Conservation (phyloP, 345 rosid genomes). For the Triadica sebifera region DNA sequence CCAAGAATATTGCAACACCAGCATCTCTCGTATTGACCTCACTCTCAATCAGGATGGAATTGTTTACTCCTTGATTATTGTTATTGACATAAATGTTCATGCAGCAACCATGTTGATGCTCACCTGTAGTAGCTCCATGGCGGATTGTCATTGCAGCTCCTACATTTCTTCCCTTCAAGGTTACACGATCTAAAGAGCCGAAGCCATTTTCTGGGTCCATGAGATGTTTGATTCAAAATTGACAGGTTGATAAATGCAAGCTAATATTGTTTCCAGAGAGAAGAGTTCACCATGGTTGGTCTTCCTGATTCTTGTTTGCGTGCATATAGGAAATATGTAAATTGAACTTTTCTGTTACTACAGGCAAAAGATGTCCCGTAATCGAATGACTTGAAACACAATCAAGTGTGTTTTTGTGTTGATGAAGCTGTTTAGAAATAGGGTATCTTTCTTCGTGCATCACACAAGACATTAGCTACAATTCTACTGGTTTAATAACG, state of each 20-base stretch:
- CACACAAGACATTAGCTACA: no score
- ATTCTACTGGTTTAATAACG: no score
- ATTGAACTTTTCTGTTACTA: conserved; percentile 20
- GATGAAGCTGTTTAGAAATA: background rate
- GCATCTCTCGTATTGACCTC: conserved; percentile 40
- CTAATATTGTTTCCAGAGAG: background rate
- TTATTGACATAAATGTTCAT: conserved; percentile 50
- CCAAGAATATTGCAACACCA: conserved; percentile 28
- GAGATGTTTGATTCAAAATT: background rate
- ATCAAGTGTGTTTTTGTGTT: conserved; percentile 9
- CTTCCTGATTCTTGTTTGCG: conserved; percentile 15
- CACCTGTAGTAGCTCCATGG: conserved; percentile 23
- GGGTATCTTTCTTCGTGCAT: no score
- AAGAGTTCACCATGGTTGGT: background rate
- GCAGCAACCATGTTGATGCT: conserved; percentile 36
- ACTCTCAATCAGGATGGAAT: conserved; percentile 42
- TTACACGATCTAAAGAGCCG: conserved; percentile 24
- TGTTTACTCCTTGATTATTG: conserved; percentile 49
- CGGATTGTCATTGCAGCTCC: conserved; percentile 60
- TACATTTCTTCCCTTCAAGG: conserved; percentile 51
- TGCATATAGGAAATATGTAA: conserved; percentile 8
- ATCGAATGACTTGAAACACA: conserved; percentile 32
- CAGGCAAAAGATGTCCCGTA: conserved; percentile 31
- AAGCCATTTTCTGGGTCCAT: conserved; percentile 24
- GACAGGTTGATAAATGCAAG: background rate